Conservation (phyloP, 805 yeast species). For the Barnettozyma californica region DNA sequence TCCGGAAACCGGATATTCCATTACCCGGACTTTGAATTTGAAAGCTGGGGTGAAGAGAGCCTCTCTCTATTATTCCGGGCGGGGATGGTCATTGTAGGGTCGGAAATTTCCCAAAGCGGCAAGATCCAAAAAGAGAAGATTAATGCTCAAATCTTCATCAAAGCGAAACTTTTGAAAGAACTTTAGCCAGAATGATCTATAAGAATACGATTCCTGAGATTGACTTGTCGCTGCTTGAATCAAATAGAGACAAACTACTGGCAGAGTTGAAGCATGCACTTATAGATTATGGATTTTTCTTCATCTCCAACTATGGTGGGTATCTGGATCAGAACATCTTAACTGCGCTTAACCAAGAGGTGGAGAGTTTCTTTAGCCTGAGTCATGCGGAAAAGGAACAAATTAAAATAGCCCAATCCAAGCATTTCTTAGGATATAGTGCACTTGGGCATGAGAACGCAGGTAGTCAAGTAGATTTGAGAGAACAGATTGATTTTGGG, state of each 20-base stretch:
- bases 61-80: too few species aligned
- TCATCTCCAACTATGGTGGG: constrained; percentile 29
- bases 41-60: too few species aligned
- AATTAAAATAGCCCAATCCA: constrained; percentile 36
- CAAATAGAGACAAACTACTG: constrained; percentile 6
- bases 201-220: constrained; percentile 13
- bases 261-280: constrained; percentile 31
- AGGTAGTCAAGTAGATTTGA: constrained; percentile 39
- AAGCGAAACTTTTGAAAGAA: too few species aligned
- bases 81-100: neutral
- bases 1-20: constrained; percentile 2
- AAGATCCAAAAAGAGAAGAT: neutral
- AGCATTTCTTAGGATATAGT: constrained; percentile 42
- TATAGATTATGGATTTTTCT: constrained; percentile 36
- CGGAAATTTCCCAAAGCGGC: neutral
- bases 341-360: constrained; percentile 25
- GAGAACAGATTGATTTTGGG: constrained; percentile 44
- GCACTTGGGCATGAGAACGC: constrained; percentile 41
- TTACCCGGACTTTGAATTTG: neutral
- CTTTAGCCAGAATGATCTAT: neutral
- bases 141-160: neutral
- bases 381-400: constrained; percentile 29
- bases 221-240: constrained; percentile 9
- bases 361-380: constrained; percentile 30
- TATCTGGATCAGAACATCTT: constrained; percentile 26